phyloP scores from a whole-genome alignment of 1,139 yeast genomes.

The Geotrichum citri-aurantii region DNA sequence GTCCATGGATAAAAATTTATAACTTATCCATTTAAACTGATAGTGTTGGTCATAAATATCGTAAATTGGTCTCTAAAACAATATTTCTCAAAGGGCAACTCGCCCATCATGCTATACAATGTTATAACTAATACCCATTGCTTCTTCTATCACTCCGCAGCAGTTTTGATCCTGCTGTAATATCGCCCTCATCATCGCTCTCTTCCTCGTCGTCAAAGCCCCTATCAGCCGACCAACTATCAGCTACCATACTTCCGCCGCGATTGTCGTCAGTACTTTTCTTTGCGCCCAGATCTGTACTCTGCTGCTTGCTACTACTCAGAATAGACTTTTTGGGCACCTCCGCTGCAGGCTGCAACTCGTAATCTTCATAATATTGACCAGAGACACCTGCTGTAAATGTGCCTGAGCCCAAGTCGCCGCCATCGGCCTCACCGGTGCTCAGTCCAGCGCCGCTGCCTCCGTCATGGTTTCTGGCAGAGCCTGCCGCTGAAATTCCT shows the following conservation, averaged over 20 bases:
- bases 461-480: not conserved
- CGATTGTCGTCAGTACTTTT: not conserved
- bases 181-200: slow-evolving; percentile 16
- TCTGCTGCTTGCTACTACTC: not conserved
- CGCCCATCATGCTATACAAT: not conserved
- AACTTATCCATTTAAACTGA: not conserved
- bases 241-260: not conserved
- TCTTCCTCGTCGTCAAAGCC: not conserved
- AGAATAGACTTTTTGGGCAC: not conserved
- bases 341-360: slow-evolving; percentile 7
- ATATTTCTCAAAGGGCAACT: not conserved
- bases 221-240: not conserved
- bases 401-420: not conserved
- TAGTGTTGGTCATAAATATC: not conserved
- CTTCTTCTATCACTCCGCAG: slow-evolving; percentile 2
- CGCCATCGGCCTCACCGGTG: not conserved
- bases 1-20: not conserved
- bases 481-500: not conserved
- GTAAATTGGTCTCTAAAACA: not conserved
- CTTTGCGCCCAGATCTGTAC: not conserved
- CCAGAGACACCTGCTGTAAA: not conserved
- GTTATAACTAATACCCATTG: not conserved
- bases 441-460: not conserved
- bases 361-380: slow-evolving; percentile 12
- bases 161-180: slow-evolving; percentile 16